phyloP scores from a whole-genome alignment of 208 protist species.

The Pavlovales sp. region DNA sequence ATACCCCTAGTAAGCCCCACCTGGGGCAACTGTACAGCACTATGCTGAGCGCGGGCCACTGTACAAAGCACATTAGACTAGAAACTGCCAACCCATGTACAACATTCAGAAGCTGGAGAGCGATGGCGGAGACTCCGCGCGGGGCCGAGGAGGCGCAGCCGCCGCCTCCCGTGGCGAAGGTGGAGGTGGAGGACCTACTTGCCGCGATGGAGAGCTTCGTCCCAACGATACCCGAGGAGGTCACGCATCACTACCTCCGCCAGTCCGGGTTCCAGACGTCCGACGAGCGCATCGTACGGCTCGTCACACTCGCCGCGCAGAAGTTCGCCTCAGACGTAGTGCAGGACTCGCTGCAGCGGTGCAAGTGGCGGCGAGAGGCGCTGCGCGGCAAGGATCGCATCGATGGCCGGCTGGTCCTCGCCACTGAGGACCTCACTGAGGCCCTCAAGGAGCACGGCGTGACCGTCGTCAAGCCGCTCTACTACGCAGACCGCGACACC shows the following conservation, averaged over 20 bases:
- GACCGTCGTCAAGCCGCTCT: background rate
- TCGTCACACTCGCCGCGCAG: slow-evolving; percentile 22
- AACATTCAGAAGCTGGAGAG: too few relatives aligned
- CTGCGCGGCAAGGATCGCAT: background rate
- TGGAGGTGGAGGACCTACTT: background rate
- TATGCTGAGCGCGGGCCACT: too few relatives aligned
- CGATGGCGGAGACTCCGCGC: too few relatives aligned
- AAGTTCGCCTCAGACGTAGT: slow-evolving; percentile 18
- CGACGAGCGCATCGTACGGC: slow-evolving; percentile 5
- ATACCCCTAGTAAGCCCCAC: too few relatives aligned
- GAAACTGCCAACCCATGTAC: too few relatives aligned
- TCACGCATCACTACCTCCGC: slow-evolving; percentile 2
- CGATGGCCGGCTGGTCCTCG: background rate
- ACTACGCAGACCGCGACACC: background rate
- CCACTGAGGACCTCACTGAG: slow-evolving; percentile 10
- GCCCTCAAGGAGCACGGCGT: background rate
- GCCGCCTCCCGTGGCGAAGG: background rate
- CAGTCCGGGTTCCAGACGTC: slow-evolving; percentile 7
- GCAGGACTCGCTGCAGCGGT: background rate
- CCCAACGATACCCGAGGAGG: slow-evolving; percentile 7
- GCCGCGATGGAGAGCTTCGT: background rate
- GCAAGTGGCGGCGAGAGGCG: background rate
- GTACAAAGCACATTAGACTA: too few relatives aligned
- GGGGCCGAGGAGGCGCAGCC: too few relatives aligned
- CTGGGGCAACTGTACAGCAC: too few relatives aligned